A percentile compares a stretch with the other conserved stretches of the same genome.
These are phyloP conservation scores for Thraustochytrium sp. DNA, from an alignment of 352 stramenopile genomes.

Conservation along the genomic window DNA sequence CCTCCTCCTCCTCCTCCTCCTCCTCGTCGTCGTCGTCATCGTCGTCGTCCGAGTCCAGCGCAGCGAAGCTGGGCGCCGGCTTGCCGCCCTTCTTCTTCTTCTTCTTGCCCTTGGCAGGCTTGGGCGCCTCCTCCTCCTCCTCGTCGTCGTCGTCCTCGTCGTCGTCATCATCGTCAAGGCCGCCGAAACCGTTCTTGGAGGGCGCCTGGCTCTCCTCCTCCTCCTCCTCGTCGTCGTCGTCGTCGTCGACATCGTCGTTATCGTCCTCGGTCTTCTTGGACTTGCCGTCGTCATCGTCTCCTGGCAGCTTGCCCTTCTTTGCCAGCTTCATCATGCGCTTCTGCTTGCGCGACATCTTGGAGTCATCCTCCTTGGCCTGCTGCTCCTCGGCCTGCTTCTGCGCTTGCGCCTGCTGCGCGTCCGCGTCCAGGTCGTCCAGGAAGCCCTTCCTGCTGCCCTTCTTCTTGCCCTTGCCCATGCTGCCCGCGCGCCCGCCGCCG, in stretches of 20 bases:
- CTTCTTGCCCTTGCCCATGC: conserved; percentile 43
- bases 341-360: conserved; percentile 28
- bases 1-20: not conserved
- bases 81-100: not conserved
- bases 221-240: not conserved
- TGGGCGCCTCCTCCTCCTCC: not conserved
- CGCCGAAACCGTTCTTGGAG: too few species aligned
- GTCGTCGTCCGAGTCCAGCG: not conserved
- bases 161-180: too few species aligned
- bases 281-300: not conserved
- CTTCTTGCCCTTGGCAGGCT: not conserved
- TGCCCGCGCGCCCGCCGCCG: too few species aligned
- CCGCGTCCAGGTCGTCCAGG: conserved; percentile 7
- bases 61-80: not conserved
- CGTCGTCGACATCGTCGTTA: not conserved
- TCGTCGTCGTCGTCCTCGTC: not conserved
- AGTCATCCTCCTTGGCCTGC: not conserved
- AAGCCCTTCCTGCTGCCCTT: conserved; percentile 26
- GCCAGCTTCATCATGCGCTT: not conserved
- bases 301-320: conserved; percentile 23
- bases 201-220: too few species aligned
- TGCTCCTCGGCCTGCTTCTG: not conserved
- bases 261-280: conserved; percentile 27
- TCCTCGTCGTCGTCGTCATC: not conserved
- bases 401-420: not conserved